phyloP scores from a whole-genome alignment of 1,139 yeast species.

The Candida glucosophila region DNA sequence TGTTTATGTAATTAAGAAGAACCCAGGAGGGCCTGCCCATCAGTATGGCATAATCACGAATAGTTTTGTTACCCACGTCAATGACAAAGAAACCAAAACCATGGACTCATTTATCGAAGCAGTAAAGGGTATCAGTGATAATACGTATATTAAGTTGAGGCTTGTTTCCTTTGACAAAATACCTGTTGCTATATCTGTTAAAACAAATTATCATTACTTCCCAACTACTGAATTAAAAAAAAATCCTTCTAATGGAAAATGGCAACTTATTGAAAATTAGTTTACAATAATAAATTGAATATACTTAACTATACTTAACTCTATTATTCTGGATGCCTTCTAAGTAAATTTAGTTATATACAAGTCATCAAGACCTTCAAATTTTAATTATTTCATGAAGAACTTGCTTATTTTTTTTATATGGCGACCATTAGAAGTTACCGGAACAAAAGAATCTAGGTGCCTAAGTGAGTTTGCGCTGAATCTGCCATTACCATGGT shows the following conservation, averaged over 20 bases:
- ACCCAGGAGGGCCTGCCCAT: slow-evolving; percentile 77
- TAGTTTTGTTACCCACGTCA: slow-evolving; percentile 82
- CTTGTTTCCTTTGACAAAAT: slow-evolving; percentile 78
- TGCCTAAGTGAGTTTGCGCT: slow-evolving; percentile 53
- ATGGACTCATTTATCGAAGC: slow-evolving; percentile 56
- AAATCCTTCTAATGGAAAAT: slow-evolving; percentile 31
- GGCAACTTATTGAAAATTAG: slow-evolving; percentile 37
- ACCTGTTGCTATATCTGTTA: slow-evolving; percentile 77
- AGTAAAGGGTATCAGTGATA: slow-evolving; percentile 63
- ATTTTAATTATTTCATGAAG: too few relatives aligned
- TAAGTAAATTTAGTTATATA: neutral
- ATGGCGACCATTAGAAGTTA: slow-evolving; percentile 44
- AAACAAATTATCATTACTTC: slow-evolving; percentile 86
- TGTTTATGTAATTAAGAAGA: slow-evolving; percentile 67
- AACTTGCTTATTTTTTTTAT: slow-evolving; percentile 42
- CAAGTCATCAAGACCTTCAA: slow-evolving; percentile 6
- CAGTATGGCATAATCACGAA: slow-evolving; percentile 77
- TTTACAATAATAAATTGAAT: too few relatives aligned
- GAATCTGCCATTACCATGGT: slow-evolving; percentile 92
- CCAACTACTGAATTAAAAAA: slow-evolving; percentile 67
- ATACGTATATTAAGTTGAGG: slow-evolving; percentile 73
- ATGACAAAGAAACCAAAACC: slow-evolving; percentile 65
- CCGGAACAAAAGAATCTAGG: slow-evolving; percentile 55
- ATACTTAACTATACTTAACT: too few relatives aligned
- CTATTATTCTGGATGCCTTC: too few relatives aligned